Conservation (phyloP, 495 filamentous ascomycete species). For the Pyronema omphalodes region DNA sequence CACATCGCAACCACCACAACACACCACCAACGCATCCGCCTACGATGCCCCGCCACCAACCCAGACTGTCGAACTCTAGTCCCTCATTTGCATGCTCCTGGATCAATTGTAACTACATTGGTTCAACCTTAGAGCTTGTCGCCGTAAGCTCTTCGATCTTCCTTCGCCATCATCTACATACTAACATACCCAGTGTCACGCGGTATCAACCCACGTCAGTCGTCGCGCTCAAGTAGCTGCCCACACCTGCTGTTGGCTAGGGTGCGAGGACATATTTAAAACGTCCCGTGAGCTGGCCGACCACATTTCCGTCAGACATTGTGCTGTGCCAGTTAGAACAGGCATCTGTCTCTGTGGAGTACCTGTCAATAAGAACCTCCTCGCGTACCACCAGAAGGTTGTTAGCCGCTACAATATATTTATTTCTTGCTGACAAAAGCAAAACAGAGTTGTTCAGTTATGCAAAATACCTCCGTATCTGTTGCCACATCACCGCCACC, state of each 20-base stretch:
- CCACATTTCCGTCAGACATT: background rate
- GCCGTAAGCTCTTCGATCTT: no score
- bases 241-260: background rate
- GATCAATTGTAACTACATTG: no score
- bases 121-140: no score
- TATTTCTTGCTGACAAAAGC: background rate
- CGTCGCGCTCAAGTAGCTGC: background rate
- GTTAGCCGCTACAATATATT: background rate
- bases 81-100: no score
- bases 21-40: no score
- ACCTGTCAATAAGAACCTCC: background rate
- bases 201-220: background rate
- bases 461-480: background rate
- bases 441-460: background rate
- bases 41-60: no score
- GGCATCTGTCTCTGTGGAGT: background rate
- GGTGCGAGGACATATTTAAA: background rate
- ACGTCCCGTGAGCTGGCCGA: background rate
- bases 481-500: background rate
- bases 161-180: no score
- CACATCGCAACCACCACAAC: no score
- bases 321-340: background rate
- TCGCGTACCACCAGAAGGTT: background rate
- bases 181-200: background rate
- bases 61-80: no score